phyloP scores from a whole-genome alignment of 768 basidiomycete species.

The Austroboletus eburneus region DNA sequence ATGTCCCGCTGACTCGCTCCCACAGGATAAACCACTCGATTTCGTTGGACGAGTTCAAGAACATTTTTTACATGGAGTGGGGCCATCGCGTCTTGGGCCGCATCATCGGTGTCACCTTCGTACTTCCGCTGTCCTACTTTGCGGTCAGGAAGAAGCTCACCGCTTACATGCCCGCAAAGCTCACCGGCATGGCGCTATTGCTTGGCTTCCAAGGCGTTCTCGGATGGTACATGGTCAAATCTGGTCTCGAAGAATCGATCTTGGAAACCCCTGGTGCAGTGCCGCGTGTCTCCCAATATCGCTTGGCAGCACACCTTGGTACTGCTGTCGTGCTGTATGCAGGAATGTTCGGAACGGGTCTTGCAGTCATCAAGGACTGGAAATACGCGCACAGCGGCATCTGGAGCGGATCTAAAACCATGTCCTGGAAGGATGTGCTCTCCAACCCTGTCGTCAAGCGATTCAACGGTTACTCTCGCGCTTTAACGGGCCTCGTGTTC shows the following conservation, averaged over 20 bases:
- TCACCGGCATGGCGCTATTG: slow-evolving; percentile 69
- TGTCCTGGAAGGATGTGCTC: slow-evolving; percentile 44
- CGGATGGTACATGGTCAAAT: slow-evolving; percentile 99
- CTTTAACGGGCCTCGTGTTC: slow-evolving; percentile 75
- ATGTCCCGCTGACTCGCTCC: background rate
- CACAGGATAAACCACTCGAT: slow-evolving; percentile 85
- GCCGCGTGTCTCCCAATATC: slow-evolving; percentile 94
- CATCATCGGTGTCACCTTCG: slow-evolving; percentile 76
- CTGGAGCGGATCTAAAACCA: slow-evolving; percentile 53
- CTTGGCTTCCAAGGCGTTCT: slow-evolving; percentile 89
- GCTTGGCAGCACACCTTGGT: slow-evolving; percentile 92
- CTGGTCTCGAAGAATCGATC: slow-evolving; percentile 81
- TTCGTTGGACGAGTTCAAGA: slow-evolving; percentile 86
- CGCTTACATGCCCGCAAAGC: slow-evolving; percentile 52
- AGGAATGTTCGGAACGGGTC: slow-evolving; percentile 83
- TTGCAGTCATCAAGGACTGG: slow-evolving; percentile 76
- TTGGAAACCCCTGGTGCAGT: slow-evolving; percentile 79
- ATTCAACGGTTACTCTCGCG: slow-evolving; percentile 58
- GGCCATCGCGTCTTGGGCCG: slow-evolving; percentile 91
- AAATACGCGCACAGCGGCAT: slow-evolving; percentile 53
- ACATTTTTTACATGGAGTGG: slow-evolving; percentile 99
- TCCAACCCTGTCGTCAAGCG: slow-evolving; percentile 52
- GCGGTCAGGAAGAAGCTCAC: slow-evolving; percentile 66
- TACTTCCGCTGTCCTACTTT: slow-evolving; percentile 83
- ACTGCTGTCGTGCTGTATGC: slow-evolving; percentile 87